Percentiles rank a stretch among this genome's conserved stretches.
Evolutionary conservation across 2,329 filamentous ascomycete genomes (phyloP).

Genomic region (Thermoascus crustaceus): DNA sequence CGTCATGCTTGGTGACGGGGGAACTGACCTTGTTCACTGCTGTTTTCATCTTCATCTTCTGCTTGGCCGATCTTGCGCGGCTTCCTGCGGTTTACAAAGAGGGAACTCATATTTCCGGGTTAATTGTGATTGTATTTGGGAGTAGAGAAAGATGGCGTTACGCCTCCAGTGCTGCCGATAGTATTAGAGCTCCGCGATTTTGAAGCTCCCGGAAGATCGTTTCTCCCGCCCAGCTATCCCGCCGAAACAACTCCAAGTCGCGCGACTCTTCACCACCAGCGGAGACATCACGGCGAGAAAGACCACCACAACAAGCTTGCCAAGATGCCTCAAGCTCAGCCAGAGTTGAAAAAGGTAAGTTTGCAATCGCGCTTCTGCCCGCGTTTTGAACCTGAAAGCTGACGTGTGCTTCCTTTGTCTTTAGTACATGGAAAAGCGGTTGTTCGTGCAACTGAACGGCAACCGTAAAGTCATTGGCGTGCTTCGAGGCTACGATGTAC

Average conservation of each 20-base stretch:
- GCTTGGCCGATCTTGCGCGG: conserved; percentile 70
- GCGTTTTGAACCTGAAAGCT: conserved; percentile 9
- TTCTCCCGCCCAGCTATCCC: conserved; percentile 25
- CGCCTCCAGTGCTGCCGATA: not conserved
- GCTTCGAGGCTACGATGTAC: conserved; percentile 89
- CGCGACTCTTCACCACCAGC: conserved; percentile 19
- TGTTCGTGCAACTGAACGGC: conserved; percentile 96
- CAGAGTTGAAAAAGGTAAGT: conserved; percentile 92
- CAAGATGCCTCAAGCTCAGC: conserved; percentile 96
- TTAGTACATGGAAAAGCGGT: conserved; percentile 97
- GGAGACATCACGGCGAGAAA: conserved; percentile 16
- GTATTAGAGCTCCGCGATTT: conserved; percentile 10
- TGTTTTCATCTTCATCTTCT: conserved; percentile 49
- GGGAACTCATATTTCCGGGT: conserved; percentile 46
- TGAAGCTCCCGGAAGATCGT: conserved; percentile 25
- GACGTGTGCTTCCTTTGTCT: conserved; percentile 11
- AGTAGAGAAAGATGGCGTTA: conserved; percentile 1
- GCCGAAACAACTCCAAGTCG: conserved; percentile 9
- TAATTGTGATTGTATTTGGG: not conserved
- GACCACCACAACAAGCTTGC: conserved; percentile 14
- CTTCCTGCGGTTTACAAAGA: conserved; percentile 53
- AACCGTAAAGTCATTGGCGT: conserved; percentile 95
- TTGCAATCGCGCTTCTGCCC: conserved; percentile 4
- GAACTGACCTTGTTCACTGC: conserved; percentile 35
- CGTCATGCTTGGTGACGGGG: conserved; percentile 6